These are phyloP conservation scores for Rhododendron ovatum DNA, from an alignment of 148 eudicot species.

Conservation along the genomic window DNA sequence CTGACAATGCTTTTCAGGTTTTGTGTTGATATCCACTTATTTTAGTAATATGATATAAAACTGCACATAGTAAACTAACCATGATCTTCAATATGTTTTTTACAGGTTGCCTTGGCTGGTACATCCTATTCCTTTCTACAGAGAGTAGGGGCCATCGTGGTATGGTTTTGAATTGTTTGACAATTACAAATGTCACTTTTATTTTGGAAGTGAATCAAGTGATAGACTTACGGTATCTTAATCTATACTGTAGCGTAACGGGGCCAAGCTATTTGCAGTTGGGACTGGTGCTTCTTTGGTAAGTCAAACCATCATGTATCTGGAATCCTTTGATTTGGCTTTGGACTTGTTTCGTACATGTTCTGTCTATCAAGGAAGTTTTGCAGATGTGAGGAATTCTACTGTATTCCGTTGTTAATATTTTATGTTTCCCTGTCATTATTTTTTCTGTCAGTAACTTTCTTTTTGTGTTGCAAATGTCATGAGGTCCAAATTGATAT, in stretches of 20 bases:
- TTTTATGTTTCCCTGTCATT: not conserved
- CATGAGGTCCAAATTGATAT: not conserved
- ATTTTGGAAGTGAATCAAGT: not conserved
- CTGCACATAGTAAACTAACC: not conserved
- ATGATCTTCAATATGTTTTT: not conserved
- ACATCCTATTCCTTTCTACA: conserved; percentile 67
- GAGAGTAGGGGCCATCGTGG: conserved; percentile 77
- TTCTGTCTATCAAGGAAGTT: not conserved
- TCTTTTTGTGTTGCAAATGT: not conserved
- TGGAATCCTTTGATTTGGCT: not conserved
- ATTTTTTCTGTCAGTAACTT: not conserved
- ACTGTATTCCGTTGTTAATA: not conserved
- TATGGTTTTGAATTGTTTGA: conserved; percentile 22
- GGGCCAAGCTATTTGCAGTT: conserved; percentile 79
- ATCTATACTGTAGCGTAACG: conserved; percentile 63
- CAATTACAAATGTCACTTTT: not conserved
- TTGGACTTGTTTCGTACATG: not conserved
- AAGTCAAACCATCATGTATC: conserved; percentile 11
- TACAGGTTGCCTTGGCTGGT: conserved; percentile 82
- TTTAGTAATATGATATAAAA: not conserved
- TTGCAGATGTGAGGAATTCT: not conserved
- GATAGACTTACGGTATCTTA: not conserved
- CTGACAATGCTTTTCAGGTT: conserved; percentile 96
- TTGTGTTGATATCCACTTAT: not conserved
- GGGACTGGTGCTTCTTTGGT: conserved; percentile 86